Percentiles rank a stretch among this genome's conserved stretches.
phyloP scores from a whole-genome alignment of 441 rosid species.

The Pelargonium citronellum region DNA sequence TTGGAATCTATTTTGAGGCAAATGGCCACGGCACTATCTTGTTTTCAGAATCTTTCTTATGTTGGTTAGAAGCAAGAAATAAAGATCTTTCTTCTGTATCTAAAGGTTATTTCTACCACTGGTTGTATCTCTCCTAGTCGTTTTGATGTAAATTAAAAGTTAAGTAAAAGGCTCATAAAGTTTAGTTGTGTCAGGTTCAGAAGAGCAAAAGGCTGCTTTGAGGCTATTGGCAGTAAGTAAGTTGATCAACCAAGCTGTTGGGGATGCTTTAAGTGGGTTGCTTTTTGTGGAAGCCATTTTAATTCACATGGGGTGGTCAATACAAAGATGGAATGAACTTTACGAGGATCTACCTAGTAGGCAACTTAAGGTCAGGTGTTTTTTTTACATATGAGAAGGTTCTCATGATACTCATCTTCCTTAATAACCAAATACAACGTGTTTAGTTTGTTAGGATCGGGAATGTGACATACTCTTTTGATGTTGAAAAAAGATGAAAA shows the following conservation, averaged over 20 bases:
- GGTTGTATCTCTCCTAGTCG: constrained; percentile 4
- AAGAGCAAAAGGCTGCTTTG: constrained; percentile 62
- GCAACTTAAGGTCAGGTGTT: constrained; percentile 61
- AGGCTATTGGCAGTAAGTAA: constrained; percentile 76
- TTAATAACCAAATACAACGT: no score
- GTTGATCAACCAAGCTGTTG: constrained; percentile 90
- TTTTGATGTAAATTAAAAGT: neutral
- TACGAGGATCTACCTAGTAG: constrained; percentile 85
- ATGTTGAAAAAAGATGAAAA: no score
- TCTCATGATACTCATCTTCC: no score
- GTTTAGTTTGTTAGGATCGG: no score
- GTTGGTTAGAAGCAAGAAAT: constrained; percentile 48
- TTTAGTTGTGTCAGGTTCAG: constrained; percentile 45
- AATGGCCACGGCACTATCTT: constrained; percentile 95
- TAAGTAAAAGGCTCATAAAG: constrained; percentile 8
- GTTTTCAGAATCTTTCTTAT: constrained; percentile 54
- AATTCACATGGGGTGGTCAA: constrained; percentile 70
- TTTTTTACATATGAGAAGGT: neutral
- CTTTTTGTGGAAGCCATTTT: constrained; percentile 85
- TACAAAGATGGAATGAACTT: constrained; percentile 66
- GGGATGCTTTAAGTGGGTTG: constrained; percentile 85
- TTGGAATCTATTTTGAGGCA: constrained; percentile 93
- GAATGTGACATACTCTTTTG: no score
- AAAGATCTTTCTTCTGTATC: constrained; percentile 35
- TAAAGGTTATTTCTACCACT: constrained; percentile 37